Evolutionary conservation across 2,329 filamentous ascomycete genomes (phyloP), one percentile per base, ranked within the genome.

Genomic region (Fusarium pininemorale): DNA sequence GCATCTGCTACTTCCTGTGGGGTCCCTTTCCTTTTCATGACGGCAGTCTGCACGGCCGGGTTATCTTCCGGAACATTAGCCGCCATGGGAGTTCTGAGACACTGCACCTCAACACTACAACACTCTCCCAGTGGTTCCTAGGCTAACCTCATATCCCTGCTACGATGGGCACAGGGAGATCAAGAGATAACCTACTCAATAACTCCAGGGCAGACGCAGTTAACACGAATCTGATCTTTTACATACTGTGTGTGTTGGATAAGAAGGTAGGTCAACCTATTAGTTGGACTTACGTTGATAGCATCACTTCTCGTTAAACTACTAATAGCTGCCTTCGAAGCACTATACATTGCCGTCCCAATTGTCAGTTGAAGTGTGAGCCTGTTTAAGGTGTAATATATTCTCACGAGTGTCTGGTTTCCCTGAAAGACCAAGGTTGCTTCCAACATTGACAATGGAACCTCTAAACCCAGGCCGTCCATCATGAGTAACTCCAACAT

Each of bases 1-100:
- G 82, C 84, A 73, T 87, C 85, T 6, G 85, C 85, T 16, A 87
- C 80, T 65, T 87, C 85, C 56, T 86, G 82, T 2, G 84, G 80
- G 7, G 83, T 84, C 2, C 85, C 84, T 66, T 83, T 82, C 32
- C 84, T 73, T 63, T 80, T 78, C 79, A 84, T 81, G 1, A 81
- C 81, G 13, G 82, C 80, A 8, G 79, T 78, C n/a, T 75, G 75
- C 12, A 84, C 79, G 9, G 79, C 76, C 2, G 78, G 80, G 28
- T 80, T 77, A 14, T 83, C 76, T 8, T 83, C 78, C 15, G 82
- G 78, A n/a, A 84, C 80, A 8, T 80, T 79, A 42, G 78, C 79
- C 7, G 83, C 85, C 81, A 86, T 83, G 14, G 84, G 83, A 2
- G 84, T 86, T n/a, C 79, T 81, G 41, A 15, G 16, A n/a, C 13